Conservation (phyloP, 2,329 filamentous ascomycete genomes). For the Colletotrichum sp. region DNA sequence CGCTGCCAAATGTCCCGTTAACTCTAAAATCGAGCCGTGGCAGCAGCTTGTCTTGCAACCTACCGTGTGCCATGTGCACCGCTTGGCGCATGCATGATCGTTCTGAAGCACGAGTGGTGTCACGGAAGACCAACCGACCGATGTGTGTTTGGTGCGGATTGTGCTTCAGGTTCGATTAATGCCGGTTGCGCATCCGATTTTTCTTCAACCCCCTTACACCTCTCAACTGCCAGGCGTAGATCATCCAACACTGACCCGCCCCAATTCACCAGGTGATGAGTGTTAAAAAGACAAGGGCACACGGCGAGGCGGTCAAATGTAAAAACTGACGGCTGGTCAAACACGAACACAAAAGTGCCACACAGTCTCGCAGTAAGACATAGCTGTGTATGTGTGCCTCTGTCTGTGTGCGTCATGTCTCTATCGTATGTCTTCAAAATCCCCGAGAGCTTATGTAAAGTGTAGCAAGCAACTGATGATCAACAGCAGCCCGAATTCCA, state of each 20-base stretch:
- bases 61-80: conserved; percentile 11
- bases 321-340: neutral
- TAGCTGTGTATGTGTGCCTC: neutral
- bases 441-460: neutral
- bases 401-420: neutral
- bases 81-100: conserved; percentile 23
- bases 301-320: neutral
- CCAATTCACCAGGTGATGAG: neutral
- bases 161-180: conserved; percentile 15
- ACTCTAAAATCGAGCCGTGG: neutral
- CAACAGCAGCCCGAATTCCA: neutral
- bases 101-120: conserved; percentile 22
- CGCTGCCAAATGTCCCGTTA: neutral
- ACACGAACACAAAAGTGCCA: neutral
- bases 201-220: neutral
- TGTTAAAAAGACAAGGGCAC: neutral
- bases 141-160: neutral
- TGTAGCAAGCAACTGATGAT: neutral
- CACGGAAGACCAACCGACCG: conserved; percentile 18
- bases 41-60: conserved; percentile 4
- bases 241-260: neutral
- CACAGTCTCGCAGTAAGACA: neutral
- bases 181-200: conserved; percentile 5
- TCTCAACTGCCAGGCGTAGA: neutral
- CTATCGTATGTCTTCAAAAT: neutral